phyloP scores from a whole-genome alignment of 75 land plant genomes.

The Selaginella moellendorffii region DNA sequence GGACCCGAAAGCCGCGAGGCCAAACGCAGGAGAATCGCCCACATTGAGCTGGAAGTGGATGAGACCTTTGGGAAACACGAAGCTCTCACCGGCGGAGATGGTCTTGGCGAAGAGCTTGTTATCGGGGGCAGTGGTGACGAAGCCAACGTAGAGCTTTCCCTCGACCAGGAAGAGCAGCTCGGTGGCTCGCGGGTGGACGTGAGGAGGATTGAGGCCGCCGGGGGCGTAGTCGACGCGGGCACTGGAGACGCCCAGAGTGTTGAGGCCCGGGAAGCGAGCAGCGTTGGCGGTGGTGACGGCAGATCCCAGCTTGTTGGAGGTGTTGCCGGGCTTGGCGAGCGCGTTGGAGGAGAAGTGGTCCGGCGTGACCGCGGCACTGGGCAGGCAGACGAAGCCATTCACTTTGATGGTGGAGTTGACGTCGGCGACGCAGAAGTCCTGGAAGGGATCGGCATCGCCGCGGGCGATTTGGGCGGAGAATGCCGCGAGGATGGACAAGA shows the following conservation, averaged over 20 bases:
- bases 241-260: constrained; percentile 51
- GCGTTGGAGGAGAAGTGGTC: neutral
- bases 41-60: constrained; percentile 55
- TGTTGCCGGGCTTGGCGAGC: constrained; percentile 5
- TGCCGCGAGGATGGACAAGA: too few relatives aligned
- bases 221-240: constrained; percentile 44
- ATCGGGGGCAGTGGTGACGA: constrained; percentile 28
- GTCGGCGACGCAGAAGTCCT: neutral
- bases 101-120: constrained; percentile 29
- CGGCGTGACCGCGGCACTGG: neutral
- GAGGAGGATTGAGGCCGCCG: constrained; percentile 58
- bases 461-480: too few relatives aligned
- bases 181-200: constrained; percentile 57
- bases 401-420: neutral
- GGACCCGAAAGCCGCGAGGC: neutral
- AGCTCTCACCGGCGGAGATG: constrained; percentile 38
- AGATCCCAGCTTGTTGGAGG: constrained; percentile 14
- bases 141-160: constrained; percentile 48
- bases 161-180: constrained; percentile 49
- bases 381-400: neutral
- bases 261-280: constrained; percentile 54
- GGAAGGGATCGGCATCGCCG: neutral
- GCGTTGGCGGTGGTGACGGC: constrained; percentile 47
- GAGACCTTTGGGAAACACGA: constrained; percentile 58
- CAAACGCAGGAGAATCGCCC: constrained; percentile 1